These are phyloP conservation scores for Aspergillus avenaceus DNA, from an alignment of 495 filamentous ascomycete species.

Conservation along the genomic window DNA sequence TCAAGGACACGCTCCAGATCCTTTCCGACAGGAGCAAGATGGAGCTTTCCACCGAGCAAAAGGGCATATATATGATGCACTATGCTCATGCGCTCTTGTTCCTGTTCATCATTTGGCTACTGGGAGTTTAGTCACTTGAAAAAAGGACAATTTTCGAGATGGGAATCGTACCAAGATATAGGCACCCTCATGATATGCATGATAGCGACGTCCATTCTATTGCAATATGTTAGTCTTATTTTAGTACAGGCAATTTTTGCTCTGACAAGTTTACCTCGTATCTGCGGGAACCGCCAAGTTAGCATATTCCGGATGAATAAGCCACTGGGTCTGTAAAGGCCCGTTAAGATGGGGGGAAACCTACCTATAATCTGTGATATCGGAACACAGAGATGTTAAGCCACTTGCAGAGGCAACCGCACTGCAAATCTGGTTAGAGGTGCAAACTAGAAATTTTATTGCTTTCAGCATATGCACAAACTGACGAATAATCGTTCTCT, in stretches of 20 bases:
- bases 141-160: not conserved
- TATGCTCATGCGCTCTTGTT: not conserved
- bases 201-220: not conserved
- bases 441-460: not conserved
- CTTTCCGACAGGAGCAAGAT: not conserved
- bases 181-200: not conserved
- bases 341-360: too few species aligned
- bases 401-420: not conserved
- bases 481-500: not conserved
- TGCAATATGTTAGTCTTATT: not conserved
- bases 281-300: not conserved
- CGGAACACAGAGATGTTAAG: not conserved
- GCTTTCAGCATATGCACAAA: not conserved
- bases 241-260: not conserved
- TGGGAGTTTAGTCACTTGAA: not conserved
- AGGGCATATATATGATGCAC: not conserved
- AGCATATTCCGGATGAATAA: too few species aligned
- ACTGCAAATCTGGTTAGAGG: not conserved
- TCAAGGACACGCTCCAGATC: not conserved
- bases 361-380: not conserved
- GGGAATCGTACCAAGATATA: not conserved
- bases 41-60: not conserved
- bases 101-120: not conserved
- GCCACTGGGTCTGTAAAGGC: too few species aligned
- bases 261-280: not conserved